Evolutionary conservation across 768 basidiomycete species (phyloP).

Genomic region (Mycena vitilis): DNA sequence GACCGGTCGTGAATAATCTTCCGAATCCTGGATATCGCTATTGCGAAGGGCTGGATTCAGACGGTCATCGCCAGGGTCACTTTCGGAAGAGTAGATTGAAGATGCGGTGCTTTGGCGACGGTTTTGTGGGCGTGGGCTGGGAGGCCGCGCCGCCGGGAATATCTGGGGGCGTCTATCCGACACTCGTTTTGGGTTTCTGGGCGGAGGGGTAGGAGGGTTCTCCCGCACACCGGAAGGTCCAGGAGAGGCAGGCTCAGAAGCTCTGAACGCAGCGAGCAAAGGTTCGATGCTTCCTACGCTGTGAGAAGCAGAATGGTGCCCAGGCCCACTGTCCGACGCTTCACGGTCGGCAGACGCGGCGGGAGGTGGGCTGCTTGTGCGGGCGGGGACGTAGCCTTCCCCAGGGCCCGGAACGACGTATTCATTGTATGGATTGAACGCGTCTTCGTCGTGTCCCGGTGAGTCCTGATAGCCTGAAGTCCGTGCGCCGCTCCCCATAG

Average conservation of each 20-base stretch:
- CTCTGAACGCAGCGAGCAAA: constrained; percentile 60
- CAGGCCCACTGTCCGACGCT: constrained; percentile 44
- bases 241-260: constrained; percentile 40
- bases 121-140: constrained; percentile 35
- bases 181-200: constrained; percentile 48
- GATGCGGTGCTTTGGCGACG: constrained; percentile 40
- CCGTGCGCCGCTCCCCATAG: constrained; percentile 43
- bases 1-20: constrained; percentile 67
- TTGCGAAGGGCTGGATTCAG: constrained; percentile 57
- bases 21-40: constrained; percentile 58
- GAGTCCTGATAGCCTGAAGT: constrained; percentile 53
- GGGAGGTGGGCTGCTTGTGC: constrained; percentile 61
- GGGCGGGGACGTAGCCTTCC: constrained; percentile 59
- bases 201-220: constrained; percentile 45
- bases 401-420: constrained; percentile 48
- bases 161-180: constrained; percentile 35
- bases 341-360: constrained; percentile 47
- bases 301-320: constrained; percentile 58
- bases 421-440: constrained; percentile 67
- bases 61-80: constrained; percentile 51
- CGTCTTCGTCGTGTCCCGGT: constrained; percentile 47
- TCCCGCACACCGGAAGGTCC: constrained; percentile 33
- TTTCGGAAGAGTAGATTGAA: constrained; percentile 50
- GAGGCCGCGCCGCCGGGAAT: constrained; percentile 17
- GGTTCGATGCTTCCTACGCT: constrained; percentile 72